phyloP scores from a whole-genome alignment of 2,329 filamentous ascomycete species.

The Pseudocercospora cruenta region DNA sequence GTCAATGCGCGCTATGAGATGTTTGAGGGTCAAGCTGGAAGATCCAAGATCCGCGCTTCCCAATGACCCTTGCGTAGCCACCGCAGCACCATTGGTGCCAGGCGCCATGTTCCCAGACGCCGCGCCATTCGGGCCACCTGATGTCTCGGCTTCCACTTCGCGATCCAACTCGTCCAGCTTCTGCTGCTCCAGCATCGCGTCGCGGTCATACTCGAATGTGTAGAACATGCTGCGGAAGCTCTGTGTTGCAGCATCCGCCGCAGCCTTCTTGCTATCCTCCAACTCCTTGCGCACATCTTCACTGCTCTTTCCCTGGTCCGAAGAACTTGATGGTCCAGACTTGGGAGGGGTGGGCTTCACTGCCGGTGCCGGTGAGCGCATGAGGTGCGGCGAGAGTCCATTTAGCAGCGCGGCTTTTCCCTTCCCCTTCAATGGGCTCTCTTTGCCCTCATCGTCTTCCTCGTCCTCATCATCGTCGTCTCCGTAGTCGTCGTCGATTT shows the following conservation, averaged over 20 bases:
- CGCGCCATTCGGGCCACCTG: slow-evolving; percentile 55
- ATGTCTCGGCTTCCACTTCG: slow-evolving; percentile 94
- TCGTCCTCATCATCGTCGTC: slow-evolving; percentile 73
- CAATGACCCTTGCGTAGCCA: slow-evolving; percentile 79
- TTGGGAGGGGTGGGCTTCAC: slow-evolving; percentile 59
- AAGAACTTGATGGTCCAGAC: slow-evolving; percentile 57
- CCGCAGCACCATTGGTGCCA: slow-evolving; percentile 51
- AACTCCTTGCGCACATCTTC: slow-evolving; percentile 92
- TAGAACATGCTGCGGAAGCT: slow-evolving; percentile 95
- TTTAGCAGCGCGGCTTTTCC: slow-evolving; percentile 60
- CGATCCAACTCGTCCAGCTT: slow-evolving; percentile 95
- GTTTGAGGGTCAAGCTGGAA: slow-evolving; percentile 93
- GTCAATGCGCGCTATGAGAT: slow-evolving; percentile 94
- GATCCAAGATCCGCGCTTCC: slow-evolving; percentile 94
- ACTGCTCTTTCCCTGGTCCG: slow-evolving; percentile 66
- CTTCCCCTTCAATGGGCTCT: slow-evolving; percentile 55
- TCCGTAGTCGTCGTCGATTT: slow-evolving; percentile 83
- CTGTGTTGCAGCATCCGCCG: slow-evolving; percentile 83
- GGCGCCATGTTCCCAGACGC: slow-evolving; percentile 59
- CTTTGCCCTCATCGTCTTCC: slow-evolving; percentile 49
- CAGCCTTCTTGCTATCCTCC: slow-evolving; percentile 87
- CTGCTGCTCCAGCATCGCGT: slow-evolving; percentile 97
- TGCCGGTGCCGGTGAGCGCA: slow-evolving; percentile 70
- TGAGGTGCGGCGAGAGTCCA: slow-evolving; percentile 64
- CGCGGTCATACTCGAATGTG: slow-evolving; percentile 90